Percentiles rank a stretch among this genome's conserved stretches.
phyloP scores from a whole-genome alignment of 1,284 basidiomycete species.

The Melanopsichium pennsylvanicum region DNA sequence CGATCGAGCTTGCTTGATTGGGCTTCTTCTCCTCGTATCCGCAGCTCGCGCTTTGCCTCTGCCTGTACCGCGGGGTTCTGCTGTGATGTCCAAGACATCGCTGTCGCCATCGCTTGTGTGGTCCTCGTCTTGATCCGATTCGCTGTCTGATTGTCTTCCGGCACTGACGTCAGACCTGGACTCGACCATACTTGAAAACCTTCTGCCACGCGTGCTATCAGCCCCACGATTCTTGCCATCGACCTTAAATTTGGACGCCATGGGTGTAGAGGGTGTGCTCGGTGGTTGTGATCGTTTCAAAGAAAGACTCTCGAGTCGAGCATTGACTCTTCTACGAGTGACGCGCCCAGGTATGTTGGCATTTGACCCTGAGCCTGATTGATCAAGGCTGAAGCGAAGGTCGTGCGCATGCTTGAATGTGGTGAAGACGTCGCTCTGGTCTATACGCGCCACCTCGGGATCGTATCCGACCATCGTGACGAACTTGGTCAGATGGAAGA shows the following conservation, averaged over 20 bases:
- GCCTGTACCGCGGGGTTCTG: not conserved
- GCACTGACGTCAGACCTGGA: conserved; percentile 3
- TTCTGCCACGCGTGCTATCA: conserved; percentile 5
- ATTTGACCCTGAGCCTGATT: conserved; percentile 8
- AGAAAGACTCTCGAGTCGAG: conserved; percentile 41
- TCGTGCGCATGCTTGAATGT: conserved; percentile 49
- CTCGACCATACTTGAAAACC: conserved; percentile 23
- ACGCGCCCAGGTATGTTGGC: conserved; percentile 22
- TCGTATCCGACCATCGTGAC: conserved; percentile 59
- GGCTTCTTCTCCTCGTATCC: not conserved
- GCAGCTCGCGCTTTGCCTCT: conserved; percentile 6
- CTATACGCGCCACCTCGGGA: conserved; percentile 40
- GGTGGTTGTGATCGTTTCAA: conserved; percentile 32
- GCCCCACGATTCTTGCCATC: not conserved
- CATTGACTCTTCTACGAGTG: conserved; percentile 46
- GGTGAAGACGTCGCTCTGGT: conserved; percentile 50
- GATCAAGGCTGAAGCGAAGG: conserved; percentile 35
- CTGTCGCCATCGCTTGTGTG: conserved; percentile 8
- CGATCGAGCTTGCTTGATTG: conserved; percentile 3
- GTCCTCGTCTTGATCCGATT: conserved; percentile 9
- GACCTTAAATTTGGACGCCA: conserved; percentile 4
- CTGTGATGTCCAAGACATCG: conserved; percentile 1
- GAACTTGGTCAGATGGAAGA: conserved; percentile 58
- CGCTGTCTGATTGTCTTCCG: conserved; percentile 1
- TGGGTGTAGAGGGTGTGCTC: conserved; percentile 17